Base-by-base conservation (phyloP, 768 basidiomycete species). In the Suillus subluteus region DNA sequence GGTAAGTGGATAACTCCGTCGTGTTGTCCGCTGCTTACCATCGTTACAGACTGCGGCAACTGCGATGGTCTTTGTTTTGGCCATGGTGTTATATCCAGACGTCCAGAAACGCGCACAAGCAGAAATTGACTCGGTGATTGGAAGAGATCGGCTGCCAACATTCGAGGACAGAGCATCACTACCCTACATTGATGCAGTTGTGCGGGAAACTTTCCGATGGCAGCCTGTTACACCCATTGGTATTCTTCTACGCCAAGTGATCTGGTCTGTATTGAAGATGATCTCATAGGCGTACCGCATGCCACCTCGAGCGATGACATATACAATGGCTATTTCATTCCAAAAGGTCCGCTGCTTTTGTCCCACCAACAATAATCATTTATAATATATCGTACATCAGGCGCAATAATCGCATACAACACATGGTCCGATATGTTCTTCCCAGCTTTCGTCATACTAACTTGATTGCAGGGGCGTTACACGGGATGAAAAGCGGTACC, bases 121-220 rank as follows among this genome's bases (percentile, higher is more conserved):
- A 21, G 74, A 76, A 50, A 63, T 76, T 11, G 73, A 76, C 37
- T 58, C 65, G 0, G 66, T 73, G 44, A 59, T 73, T 15, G 74
- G 75, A 21, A 55, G 44, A 21, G 67, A 71, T 32, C 62, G 71
- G 11, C 52, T 74, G 3, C 66, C 69, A 6, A 61, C 61, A 0
- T 71, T 62, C 38, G 59, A 67, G 2, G 72, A 73, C 38, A 56
- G 67, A 37, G 46, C 9, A 13, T 64, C 59, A 7, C 54, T 71
- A 30, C 71, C 69, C 6, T 71, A 71, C n/a, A 30, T 70, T 5
- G 65, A 67, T 13, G 67, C 70, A 11, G 46, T 73, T 18, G 13
- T 72, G 4, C 62, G 68, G 18, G 73, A 75, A 48, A 62, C 63
- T 13, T 40, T 67, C 9, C 64, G 74, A 50, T 72, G 67, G 69